Percentiles rank a stretch among this genome's conserved stretches.
Evolutionary conservation across 1,284 basidiomycete species (phyloP).

Genomic region (Schizophyllum commune): DNA sequence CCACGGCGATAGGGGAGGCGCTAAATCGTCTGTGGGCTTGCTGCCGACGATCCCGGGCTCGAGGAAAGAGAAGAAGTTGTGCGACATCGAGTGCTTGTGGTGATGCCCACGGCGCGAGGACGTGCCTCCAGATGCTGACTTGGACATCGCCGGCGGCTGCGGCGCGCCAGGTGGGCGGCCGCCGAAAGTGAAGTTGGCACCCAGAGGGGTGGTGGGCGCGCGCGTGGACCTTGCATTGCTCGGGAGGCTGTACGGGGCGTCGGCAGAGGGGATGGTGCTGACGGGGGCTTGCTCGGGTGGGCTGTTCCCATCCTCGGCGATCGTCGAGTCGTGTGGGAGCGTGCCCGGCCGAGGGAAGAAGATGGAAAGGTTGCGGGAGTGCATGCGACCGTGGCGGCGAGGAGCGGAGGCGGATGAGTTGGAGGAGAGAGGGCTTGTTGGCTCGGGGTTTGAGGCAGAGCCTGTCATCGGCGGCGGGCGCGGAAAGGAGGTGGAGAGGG

Average conservation of each 20-base stretch:
- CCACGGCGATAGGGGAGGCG: slow-evolving; percentile 48
- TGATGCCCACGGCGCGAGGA: slow-evolving; percentile 71
- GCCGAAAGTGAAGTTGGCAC: slow-evolving; percentile 63
- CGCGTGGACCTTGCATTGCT: slow-evolving; percentile 16
- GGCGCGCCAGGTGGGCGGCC: slow-evolving; percentile 28
- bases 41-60: slow-evolving; percentile 40
- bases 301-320: slow-evolving; percentile 59
- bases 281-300: slow-evolving; percentile 46
- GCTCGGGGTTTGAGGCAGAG: slow-evolving; percentile 14
- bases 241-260: slow-evolving; percentile 23
- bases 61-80: slow-evolving; percentile 88
- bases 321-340: slow-evolving; percentile 42
- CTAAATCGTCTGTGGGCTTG: slow-evolving; percentile 37
- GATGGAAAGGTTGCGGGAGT: slow-evolving; percentile 85
- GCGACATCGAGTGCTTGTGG: slow-evolving; percentile 90
- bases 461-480: slow-evolving; percentile 16
- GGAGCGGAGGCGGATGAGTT: slow-evolving; percentile 23
- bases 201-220: slow-evolving; percentile 33
- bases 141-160: slow-evolving; percentile 18
- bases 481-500: slow-evolving; percentile 39
- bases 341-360: slow-evolving; percentile 84
- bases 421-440: slow-evolving; percentile 17
- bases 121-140: slow-evolving; percentile 23
- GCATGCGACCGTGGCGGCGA: slow-evolving; percentile 66
- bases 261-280: slow-evolving; percentile 38